Percentiles rank a stretch among this genome's conserved stretches.
These are phyloP conservation scores for Psilocybe azurescens DNA, from an alignment of 768 basidiomycete genomes.

Conservation along the genomic window DNA sequence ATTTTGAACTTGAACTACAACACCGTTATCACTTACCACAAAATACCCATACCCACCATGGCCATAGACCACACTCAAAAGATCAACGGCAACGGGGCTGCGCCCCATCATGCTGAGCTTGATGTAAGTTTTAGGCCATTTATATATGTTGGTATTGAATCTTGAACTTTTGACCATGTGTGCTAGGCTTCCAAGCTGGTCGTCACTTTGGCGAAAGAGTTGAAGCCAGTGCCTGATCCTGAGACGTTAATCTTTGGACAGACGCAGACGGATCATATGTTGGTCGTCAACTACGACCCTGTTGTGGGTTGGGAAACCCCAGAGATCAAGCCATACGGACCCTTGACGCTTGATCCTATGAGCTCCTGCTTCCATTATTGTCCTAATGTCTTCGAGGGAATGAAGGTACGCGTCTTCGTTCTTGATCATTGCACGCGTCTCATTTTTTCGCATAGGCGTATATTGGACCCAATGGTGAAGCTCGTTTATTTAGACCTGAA, in stretches of 20 bases:
- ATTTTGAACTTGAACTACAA: not conserved
- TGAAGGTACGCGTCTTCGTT: conserved; percentile 54
- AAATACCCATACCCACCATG: not conserved
- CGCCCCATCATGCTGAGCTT: not conserved
- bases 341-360: conserved; percentile 71
- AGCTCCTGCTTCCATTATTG: conserved; percentile 87
- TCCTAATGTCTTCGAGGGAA: conserved; percentile 85
- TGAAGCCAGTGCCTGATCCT: conserved; percentile 55
- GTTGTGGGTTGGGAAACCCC: conserved; percentile 71
- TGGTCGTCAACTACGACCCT: conserved; percentile 67
- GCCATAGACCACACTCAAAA: conserved; percentile 1
- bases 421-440: not conserved
- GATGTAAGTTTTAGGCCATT: not conserved
- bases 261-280: conserved; percentile 83
- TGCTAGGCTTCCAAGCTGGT: conserved; percentile 60
- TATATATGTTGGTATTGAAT: not conserved
- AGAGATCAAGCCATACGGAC: conserved; percentile 77
- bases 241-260: conserved; percentile 61
- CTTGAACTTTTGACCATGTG: not conserved
- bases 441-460: conserved; percentile 56
- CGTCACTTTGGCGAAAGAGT: conserved; percentile 47
- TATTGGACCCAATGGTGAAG: conserved; percentile 69
- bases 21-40: conserved; percentile 2
- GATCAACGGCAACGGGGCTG: not conserved
- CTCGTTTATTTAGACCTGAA: conserved; percentile 82